A percentile compares a stretch with the other conserved stretches of the same genome.
phyloP scores from a whole-genome alignment of 192 early-diverging fungal genomes.

The Entrophospora sp. region DNA sequence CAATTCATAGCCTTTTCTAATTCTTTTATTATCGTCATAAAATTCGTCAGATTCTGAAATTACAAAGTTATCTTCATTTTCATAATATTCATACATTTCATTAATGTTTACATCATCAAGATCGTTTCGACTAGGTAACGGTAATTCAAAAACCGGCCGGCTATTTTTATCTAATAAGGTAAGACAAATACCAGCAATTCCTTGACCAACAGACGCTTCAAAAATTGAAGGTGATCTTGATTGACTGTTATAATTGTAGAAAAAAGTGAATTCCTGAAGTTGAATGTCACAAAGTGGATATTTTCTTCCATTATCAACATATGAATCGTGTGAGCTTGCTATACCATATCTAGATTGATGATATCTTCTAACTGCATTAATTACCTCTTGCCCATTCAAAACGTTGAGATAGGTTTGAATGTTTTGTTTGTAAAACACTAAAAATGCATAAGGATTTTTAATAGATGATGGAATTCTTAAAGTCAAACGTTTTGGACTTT shows the following conservation, averaged over 20 bases:
- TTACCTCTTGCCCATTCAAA: constrained; percentile 35
- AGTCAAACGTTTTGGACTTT: constrained; percentile 29
- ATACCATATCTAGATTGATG: constrained; percentile 32
- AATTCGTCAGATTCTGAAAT: neutral
- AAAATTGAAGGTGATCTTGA: constrained; percentile 27
- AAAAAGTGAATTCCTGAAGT: constrained; percentile 41
- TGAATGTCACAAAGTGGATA: constrained; percentile 23
- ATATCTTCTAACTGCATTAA: constrained; percentile 28
- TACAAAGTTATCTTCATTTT: neutral
- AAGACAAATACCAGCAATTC: constrained; percentile 45
- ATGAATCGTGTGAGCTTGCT: neutral
- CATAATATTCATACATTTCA: constrained; percentile 25
- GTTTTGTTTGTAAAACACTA: constrained; percentile 59
- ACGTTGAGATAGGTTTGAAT: constrained; percentile 33
- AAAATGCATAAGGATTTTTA: constrained; percentile 47
- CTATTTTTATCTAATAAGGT: constrained; percentile 32
- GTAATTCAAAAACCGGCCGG: constrained; percentile 32
- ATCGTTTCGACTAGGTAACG: neutral
- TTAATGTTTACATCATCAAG: constrained; percentile 25
- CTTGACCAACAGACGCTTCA: constrained; percentile 40
- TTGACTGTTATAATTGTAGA: constrained; percentile 37
- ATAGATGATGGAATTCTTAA: constrained; percentile 47
- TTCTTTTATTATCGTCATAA: neutral
- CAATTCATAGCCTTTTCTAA: too few species aligned
- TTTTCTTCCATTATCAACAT: neutral